Evolutionary conservation across 1,139 yeast species (phyloP).

Genomic region (Tardiomyces digboiensis): DNA sequence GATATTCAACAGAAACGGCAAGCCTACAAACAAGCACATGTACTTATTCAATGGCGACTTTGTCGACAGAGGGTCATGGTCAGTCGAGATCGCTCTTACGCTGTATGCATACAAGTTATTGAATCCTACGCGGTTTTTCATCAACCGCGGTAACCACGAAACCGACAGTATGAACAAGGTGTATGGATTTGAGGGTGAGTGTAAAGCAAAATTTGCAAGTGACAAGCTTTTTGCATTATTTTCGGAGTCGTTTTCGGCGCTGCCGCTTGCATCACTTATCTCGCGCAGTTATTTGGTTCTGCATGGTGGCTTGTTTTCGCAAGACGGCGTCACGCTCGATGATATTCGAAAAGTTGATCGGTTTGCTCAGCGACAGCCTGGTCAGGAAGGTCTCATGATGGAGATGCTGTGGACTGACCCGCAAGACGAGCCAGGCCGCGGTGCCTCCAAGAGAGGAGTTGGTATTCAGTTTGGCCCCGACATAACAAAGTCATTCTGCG

Average conservation of each 20-base stretch:
- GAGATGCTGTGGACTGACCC: slow-evolving; percentile 98
- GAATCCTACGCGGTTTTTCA: slow-evolving; percentile 60
- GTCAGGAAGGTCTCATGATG: slow-evolving; percentile 89
- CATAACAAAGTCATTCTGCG: slow-evolving; percentile 71
- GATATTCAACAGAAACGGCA: slow-evolving; percentile 68
- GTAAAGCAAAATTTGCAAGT: slow-evolving; percentile 72
- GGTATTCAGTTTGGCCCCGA: slow-evolving; percentile 98
- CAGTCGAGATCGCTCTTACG: slow-evolving; percentile 87
- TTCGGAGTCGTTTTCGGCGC: slow-evolving; percentile 74
- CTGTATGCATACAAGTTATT: slow-evolving; percentile 70
- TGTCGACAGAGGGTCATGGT: slow-evolving; percentile 98
- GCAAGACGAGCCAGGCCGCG: slow-evolving; percentile 64
- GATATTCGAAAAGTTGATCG: slow-evolving; percentile 70
- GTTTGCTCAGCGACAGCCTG: slow-evolving; percentile 66
- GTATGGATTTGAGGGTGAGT: slow-evolving; percentile 94
- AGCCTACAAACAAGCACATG: slow-evolving; percentile 50
- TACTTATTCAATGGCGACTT: slow-evolving; percentile 95
- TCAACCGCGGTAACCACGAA: slow-evolving; percentile 96
- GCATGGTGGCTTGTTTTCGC: slow-evolving; percentile 94
- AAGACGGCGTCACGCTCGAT: slow-evolving; percentile 57
- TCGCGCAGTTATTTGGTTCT: slow-evolving; percentile 72
- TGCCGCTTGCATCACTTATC: slow-evolving; percentile 81
- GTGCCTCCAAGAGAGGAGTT: slow-evolving; percentile 88
- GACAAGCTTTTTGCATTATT: slow-evolving; percentile 79
- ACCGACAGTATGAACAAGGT: slow-evolving; percentile 95